Percentiles rank a stretch among this genome's conserved stretches.
phyloP scores from a whole-genome alignment of 345 rosid genomes.

The Acer yangbiense region DNA sequence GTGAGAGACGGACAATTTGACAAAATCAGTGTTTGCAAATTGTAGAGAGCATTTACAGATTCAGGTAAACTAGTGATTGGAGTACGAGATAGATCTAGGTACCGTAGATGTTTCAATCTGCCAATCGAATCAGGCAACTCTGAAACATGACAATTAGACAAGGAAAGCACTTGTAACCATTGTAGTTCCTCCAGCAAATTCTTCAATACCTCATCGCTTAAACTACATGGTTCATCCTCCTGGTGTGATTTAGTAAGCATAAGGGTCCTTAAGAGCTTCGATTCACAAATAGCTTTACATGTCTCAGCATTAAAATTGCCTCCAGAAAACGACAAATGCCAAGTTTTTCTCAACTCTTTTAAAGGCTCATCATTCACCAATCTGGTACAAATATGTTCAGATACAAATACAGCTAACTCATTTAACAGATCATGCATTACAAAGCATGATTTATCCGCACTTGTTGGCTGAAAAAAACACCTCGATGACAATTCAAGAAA shows the following conservation, averaged over 20 bases:
- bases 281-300: slow-evolving; percentile 12
- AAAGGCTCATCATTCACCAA: slow-evolving; percentile 8
- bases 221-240: neutral
- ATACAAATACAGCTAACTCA: slow-evolving; percentile 27
- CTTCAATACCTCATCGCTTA: neutral
- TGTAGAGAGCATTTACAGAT: slow-evolving; percentile 19
- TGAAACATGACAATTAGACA: slow-evolving; percentile 12
- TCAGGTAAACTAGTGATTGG: slow-evolving; percentile 24
- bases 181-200: slow-evolving; percentile 18
- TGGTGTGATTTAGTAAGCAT: neutral
- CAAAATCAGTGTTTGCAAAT: slow-evolving; percentile 21
- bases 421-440: slow-evolving; percentile 32
- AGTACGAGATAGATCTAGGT: slow-evolving; percentile 24
- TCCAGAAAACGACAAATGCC: slow-evolving; percentile 24
- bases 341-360: neutral
- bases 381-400: slow-evolving; percentile 10
- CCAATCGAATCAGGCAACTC: slow-evolving; percentile 30
- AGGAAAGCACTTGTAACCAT: slow-evolving; percentile 21
- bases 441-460: neutral
- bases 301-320: neutral
- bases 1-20: slow-evolving; percentile 4
- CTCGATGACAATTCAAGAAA: slow-evolving; percentile 7
- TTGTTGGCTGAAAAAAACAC: slow-evolving; percentile 22
- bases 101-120: slow-evolving; percentile 24
- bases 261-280: slow-evolving; percentile 7